Percentiles rank a stretch among this genome's conserved stretches.
phyloP scores from a whole-genome alignment of 2,329 filamentous ascomycete species.

The Diaporthe eres region DNA sequence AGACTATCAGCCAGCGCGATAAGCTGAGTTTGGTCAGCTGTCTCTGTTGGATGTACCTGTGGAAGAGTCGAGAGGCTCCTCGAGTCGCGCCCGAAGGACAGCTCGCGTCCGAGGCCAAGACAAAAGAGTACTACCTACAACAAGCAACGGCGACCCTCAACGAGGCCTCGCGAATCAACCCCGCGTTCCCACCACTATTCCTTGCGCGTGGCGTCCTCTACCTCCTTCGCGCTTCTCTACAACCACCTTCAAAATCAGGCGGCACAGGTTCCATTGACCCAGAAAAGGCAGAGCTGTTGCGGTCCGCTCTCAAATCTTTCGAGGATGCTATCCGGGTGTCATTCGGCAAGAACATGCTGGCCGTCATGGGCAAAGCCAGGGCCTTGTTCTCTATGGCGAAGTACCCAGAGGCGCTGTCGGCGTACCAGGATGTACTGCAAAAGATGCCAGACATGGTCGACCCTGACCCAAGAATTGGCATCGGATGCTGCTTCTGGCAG shows the following conservation, averaged over 20 bases:
- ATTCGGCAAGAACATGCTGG: constrained; percentile 90
- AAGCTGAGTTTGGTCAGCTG: constrained; percentile 87
- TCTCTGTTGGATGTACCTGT: constrained; percentile 91
- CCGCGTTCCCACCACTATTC: constrained; percentile 90
- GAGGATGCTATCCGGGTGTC: constrained; percentile 93
- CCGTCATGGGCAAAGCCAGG: constrained; percentile 89
- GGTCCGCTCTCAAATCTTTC: constrained; percentile 91
- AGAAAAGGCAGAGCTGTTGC: constrained; percentile 83
- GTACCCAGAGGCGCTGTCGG: constrained; percentile 84
- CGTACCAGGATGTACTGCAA: constrained; percentile 88
- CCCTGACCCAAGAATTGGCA: constrained; percentile 94
- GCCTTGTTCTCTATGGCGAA: constrained; percentile 89
- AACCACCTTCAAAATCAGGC: constrained; percentile 78
- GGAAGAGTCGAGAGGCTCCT: constrained; percentile 87
- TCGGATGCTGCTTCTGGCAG: constrained; percentile 98
- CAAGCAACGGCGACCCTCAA: constrained; percentile 93
- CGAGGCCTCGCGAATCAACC: constrained; percentile 94
- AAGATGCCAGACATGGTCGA: constrained; percentile 91
- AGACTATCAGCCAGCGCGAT: constrained; percentile 82
- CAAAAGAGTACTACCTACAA: constrained; percentile 93
- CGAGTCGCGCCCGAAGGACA: constrained; percentile 74
- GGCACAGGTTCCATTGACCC: constrained; percentile 75
- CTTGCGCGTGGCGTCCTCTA: constrained; percentile 91
- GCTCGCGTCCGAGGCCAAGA: constrained; percentile 80
- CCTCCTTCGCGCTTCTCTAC: constrained; percentile 88